phyloP scores from a whole-genome alignment of 192 early-diverging fungal genomes.

The Entomortierella chlamydospora region DNA sequence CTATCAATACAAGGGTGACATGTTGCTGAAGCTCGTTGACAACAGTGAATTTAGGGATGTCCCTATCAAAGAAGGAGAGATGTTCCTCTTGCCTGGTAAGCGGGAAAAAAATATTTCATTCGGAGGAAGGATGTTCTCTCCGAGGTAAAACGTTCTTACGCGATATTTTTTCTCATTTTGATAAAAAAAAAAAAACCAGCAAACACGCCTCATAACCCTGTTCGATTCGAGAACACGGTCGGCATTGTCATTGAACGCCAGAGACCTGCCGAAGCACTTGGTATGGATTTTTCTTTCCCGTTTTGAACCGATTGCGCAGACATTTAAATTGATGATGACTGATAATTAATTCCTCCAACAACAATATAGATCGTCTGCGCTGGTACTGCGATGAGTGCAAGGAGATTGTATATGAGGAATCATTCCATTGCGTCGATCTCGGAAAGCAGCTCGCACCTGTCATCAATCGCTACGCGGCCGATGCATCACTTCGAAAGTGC shows the following conservation, averaged over 20 bases:
- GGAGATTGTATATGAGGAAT: conserved; percentile 86
- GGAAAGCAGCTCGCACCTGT: conserved; percentile 92
- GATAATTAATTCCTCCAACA: not conserved
- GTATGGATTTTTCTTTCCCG: conserved; percentile 51
- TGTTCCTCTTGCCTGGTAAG: conserved; percentile 93
- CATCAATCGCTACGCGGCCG: conserved; percentile 83
- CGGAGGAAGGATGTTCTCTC: too few species aligned
- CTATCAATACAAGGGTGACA: conserved; percentile 92
- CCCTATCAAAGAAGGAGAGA: conserved; percentile 91
- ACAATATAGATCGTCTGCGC: conserved; percentile 77
- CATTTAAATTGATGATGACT: not conserved
- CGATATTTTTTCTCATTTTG: not conserved
- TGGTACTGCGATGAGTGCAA: conserved; percentile 96
- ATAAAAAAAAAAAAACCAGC: conserved; percentile 59
- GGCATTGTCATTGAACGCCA: conserved; percentile 97
- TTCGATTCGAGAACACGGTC: conserved; percentile 92
- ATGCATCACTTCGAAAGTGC: conserved; percentile 81
- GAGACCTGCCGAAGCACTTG: conserved; percentile 74
- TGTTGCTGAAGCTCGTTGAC: conserved; percentile 92
- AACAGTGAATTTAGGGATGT: conserved; percentile 85
- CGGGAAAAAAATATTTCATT: not conserved
- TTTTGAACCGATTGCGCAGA: not conserved
- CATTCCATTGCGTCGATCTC: conserved; percentile 91
- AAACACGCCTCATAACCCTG: conserved; percentile 94
- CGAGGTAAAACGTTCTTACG: too few species aligned